phyloP scores from a whole-genome alignment of 495 filamentous ascomycete genomes.

The Zalerion maritima region DNA sequence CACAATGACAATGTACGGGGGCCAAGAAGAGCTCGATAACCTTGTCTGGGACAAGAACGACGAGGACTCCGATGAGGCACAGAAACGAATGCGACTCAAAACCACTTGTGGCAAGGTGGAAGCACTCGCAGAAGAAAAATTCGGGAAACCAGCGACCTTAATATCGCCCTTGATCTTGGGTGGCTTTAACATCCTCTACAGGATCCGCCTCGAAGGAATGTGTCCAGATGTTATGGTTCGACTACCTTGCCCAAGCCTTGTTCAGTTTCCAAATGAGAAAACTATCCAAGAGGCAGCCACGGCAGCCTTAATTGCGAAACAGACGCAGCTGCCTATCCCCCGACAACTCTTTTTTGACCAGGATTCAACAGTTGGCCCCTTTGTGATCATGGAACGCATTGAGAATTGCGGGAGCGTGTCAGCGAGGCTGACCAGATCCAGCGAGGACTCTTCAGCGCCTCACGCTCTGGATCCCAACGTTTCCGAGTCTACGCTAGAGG shows the following conservation, averaged over 20 bases:
- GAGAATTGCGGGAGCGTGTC: conserved; percentile 17
- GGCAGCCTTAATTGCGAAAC: conserved; percentile 24
- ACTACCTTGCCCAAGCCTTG: conserved; percentile 1
- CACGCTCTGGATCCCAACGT: conserved; percentile 19
- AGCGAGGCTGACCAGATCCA: conserved; percentile 16
- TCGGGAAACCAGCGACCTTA: conserved; percentile 7
- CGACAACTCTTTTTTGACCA: conserved; percentile 19
- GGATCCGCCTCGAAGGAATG: conserved; percentile 6
- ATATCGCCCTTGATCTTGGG: conserved; percentile 11
- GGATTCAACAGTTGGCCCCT: conserved; percentile 25
- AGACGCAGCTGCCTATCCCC: conserved; percentile 28
- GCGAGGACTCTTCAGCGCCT: conserved; percentile 3
- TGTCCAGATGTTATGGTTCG: neutral
- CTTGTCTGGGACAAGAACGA: conserved; percentile 18
- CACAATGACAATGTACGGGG: too few relatives aligned
- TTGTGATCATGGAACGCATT: conserved; percentile 34
- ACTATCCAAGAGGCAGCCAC: conserved; percentile 25
- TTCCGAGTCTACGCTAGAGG: conserved; percentile 13
- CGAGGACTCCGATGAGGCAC: conserved; percentile 8
- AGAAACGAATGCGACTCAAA: conserved; percentile 8
- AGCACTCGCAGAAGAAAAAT: conserved; percentile 4
- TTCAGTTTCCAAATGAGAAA: conserved; percentile 23
- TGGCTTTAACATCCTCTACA: conserved; percentile 15
- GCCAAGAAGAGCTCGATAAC: too few relatives aligned
- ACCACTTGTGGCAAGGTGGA: neutral